Evolutionary conservation across 192 early-diverging fungal species (phyloP), one percentile per base, ranked within the genome.

Genomic region (Coemansia nantahalensis): DNA sequence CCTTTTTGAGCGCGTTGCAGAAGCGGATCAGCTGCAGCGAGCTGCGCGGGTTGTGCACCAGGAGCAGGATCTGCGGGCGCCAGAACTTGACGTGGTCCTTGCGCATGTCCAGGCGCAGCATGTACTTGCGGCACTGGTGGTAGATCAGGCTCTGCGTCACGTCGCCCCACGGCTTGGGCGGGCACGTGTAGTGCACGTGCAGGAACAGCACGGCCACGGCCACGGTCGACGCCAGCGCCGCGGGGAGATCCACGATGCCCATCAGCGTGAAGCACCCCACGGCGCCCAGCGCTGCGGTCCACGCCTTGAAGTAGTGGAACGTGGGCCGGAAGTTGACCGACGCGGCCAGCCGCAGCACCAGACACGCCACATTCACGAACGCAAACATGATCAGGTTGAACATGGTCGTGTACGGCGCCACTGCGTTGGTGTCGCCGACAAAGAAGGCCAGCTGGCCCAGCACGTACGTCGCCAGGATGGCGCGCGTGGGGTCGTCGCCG

Each of bases 71-170:
- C 56, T 87, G 85, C 15, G 85, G 85, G 35, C 85, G 55, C 85
- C 85, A 87, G 43, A 83, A 85, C 64, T 85, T 85, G 66, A 85
- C 81, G 39, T 85, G 82, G 35, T 84, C 82, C 53, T 84, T 84
- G 39, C 82, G 65, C 16, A 69, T 36, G 22, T 87, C 85, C 34
- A 87, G 68, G 13, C 82, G 72, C 18, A 87, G 59, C 50, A 87
- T 59, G 51, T 77, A 85, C 54, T 87, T 87, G 61, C 85, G 80
- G 43, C 85, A 84, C 54, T 87, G 84, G 55, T 85, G 85, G 56
- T 84, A 87, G 44, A 87, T 85, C 46, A 87, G 61, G 39, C 78
- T 79, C 56, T 85, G 84, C 2, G 82, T 83, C 6, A 87, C 83
- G 41, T 87, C 82, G 16, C 85, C 85, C 85, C 85, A 87, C 23